These are phyloP conservation scores for Aspergillus alliaceus DNA, from an alignment of 2,329 filamentous ascomycete genomes.

Conservation along the genomic window DNA sequence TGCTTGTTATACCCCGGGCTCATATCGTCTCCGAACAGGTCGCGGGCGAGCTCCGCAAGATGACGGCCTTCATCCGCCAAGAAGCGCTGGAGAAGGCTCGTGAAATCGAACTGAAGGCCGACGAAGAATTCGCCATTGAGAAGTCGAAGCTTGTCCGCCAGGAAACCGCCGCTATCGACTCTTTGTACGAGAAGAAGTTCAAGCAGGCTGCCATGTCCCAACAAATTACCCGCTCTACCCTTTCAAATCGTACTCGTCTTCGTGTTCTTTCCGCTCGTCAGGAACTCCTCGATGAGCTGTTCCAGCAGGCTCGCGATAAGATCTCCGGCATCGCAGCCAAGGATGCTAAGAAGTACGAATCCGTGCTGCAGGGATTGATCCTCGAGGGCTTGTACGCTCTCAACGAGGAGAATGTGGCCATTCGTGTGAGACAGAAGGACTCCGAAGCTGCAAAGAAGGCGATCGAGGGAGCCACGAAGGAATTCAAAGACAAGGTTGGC, in stretches of 20 bases:
- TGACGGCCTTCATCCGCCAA: constrained; percentile 99
- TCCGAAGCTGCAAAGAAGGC: constrained; percentile 74
- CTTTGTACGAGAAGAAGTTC: constrained; percentile 96
- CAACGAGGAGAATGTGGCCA: constrained; percentile 72
- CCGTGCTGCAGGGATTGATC: constrained; percentile 74
- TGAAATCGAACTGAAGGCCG: constrained; percentile 97
- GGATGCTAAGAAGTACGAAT: constrained; percentile 65
- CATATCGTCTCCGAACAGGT: constrained; percentile 59
- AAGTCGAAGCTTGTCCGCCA: constrained; percentile 98
- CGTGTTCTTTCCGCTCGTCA: constrained; percentile 84
- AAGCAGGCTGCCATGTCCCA: constrained; percentile 98
- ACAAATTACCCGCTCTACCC: constrained; percentile 95
- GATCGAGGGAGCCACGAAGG: constrained; percentile 70
- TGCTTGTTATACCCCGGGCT: constrained; percentile 20
- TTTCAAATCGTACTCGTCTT: constrained; percentile 93
- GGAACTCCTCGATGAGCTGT: constrained; percentile 86
- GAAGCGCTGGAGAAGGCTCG: constrained; percentile 95
- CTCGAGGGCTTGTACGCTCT: constrained; percentile 89
- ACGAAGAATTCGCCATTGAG: constrained; percentile 98
- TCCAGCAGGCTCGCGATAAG: constrained; percentile 74
- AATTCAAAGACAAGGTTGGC: constrained; percentile 78
- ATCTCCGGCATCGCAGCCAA: constrained; percentile 62
- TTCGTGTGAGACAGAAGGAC: constrained; percentile 80
- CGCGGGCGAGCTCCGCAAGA: constrained; percentile 97
- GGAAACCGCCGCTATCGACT: constrained; percentile 90